These are phyloP conservation scores for Ceratocystis alfenasii DNA, from an alignment of 2,329 filamentous ascomycete genomes.

Conservation along the genomic window DNA sequence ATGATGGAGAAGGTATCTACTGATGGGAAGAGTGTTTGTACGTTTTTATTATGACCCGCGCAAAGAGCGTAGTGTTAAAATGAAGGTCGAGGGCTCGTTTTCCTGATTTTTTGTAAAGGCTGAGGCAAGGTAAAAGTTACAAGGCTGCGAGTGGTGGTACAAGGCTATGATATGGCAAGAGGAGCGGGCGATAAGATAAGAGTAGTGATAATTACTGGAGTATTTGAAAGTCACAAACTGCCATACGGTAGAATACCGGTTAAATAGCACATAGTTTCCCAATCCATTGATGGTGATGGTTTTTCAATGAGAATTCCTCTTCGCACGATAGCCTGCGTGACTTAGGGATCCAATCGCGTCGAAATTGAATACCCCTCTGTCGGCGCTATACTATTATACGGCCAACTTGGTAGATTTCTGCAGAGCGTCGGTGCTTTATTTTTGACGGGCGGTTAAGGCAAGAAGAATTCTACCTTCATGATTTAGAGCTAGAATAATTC, in stretches of 20 bases:
- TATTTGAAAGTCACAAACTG: neutral
- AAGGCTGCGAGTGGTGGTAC: neutral
- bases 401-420: too few relatives aligned
- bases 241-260: neutral
- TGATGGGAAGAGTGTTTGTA: neutral
- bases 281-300: too few relatives aligned
- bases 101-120: neutral
- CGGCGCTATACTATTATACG: too few relatives aligned
- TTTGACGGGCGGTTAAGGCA: too few relatives aligned
- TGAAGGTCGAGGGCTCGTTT: neutral
- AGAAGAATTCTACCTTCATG: too few relatives aligned
- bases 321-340: too few relatives aligned
- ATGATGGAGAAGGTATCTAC: conserved; percentile 27
- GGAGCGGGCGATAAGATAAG: neutral
- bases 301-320: too few relatives aligned
- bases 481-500: too few relatives aligned
- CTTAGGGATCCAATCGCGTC: too few relatives aligned
- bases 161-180: neutral
- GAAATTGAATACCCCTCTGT: too few relatives aligned
- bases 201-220: neutral
- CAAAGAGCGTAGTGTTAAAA: neutral
- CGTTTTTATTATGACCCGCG: neutral
- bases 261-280: too few relatives aligned
- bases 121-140: neutral
- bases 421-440: too few relatives aligned